These are phyloP conservation scores for Diaporthe ampelina DNA, from an alignment of 2,329 filamentous ascomycete species.

Conservation along the genomic window DNA sequence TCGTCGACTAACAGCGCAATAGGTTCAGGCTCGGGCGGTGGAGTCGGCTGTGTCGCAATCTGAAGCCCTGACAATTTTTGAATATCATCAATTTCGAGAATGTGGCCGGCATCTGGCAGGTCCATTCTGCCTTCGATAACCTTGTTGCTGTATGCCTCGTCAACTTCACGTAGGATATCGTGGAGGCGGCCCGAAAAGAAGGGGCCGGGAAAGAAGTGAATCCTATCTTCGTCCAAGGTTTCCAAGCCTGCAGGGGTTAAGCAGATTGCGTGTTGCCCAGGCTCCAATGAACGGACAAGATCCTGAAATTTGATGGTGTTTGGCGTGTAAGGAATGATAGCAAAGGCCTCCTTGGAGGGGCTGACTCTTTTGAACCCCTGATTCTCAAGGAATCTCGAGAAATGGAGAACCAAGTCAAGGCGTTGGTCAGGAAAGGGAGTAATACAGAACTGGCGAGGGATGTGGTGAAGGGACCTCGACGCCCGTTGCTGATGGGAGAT, in stretches of 20 bases:
- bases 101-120: neutral
- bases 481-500: neutral
- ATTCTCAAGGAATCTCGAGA: slow-evolving; percentile 13
- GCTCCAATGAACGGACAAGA: neutral
- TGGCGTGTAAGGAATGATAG: neutral
- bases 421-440: slow-evolving; percentile 8
- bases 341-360: neutral
- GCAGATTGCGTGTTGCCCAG: neutral
- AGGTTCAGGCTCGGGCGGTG: slow-evolving; percentile 37
- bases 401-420: neutral
- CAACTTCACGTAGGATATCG: slow-evolving; percentile 1
- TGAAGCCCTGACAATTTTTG: slow-evolving; percentile 1
- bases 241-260: neutral
- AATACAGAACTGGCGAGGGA: slow-evolving; percentile 2
- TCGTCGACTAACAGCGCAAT: slow-evolving; percentile 60
- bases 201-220: slow-evolving; percentile 12
- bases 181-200: slow-evolving; percentile 14
- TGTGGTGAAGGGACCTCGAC: neutral
- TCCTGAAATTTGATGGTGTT: neutral
- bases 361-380: slow-evolving; percentile 8
- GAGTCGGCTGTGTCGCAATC: neutral
- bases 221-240: neutral
- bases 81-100: neutral
- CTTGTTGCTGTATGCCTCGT: neutral
- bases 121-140: neutral